Evolutionary conservation across 257 asterid genomes (phyloP).

Genomic region (Linaria vulgaris): DNA sequence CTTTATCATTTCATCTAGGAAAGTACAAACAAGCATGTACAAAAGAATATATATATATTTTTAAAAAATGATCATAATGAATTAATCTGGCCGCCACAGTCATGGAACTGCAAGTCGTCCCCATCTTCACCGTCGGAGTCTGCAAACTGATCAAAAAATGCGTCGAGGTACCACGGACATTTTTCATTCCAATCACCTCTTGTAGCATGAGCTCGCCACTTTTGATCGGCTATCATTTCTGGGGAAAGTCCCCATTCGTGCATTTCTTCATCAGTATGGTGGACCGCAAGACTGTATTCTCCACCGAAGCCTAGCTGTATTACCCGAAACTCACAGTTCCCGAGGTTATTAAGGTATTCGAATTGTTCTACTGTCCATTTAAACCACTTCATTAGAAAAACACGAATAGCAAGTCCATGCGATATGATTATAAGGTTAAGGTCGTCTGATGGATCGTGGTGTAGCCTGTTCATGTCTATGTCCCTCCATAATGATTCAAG

Average conservation of each 20-base stretch:
- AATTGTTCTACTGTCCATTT: constrained; percentile 68
- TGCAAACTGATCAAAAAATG: constrained; percentile 50
- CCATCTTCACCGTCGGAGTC: constrained; percentile 41
- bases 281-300: constrained; percentile 59
- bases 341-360: constrained; percentile 49
- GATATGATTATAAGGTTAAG: constrained; percentile 54
- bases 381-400: constrained; percentile 66
- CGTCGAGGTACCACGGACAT: constrained; percentile 49
- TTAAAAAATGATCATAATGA: neutral
- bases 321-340: constrained; percentile 55
- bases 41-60: constrained; percentile 14
- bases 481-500: constrained; percentile 73
- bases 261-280: constrained; percentile 46
- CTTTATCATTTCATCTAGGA: constrained; percentile 8
- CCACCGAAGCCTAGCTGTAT: constrained; percentile 60
- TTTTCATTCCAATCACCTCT: constrained; percentile 50
- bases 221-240: constrained; percentile 60
- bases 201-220: constrained; percentile 44
- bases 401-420: constrained; percentile 64
- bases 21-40: constrained; percentile 12
- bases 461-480: constrained; percentile 61
- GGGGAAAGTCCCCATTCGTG: constrained; percentile 57
- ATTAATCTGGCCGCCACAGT: constrained; percentile 11
- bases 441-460: constrained; percentile 35
- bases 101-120: constrained; percentile 19